Evolutionary conservation across 2,329 filamentous ascomycete genomes (phyloP).

Genomic region (Aureobasidium melanogenum): DNA sequence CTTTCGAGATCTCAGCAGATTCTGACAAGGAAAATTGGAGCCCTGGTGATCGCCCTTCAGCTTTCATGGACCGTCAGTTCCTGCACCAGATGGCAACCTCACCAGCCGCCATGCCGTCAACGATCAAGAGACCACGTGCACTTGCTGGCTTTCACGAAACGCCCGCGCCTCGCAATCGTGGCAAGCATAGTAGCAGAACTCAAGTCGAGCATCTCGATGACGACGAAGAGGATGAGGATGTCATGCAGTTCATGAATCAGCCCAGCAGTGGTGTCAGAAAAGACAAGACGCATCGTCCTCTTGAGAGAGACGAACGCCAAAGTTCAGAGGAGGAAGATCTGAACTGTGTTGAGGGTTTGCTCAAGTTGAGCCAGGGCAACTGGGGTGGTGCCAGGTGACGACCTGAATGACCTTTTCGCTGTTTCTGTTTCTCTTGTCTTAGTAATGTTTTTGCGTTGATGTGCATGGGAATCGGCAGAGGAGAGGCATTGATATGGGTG

Average conservation of each 20-base stretch:
- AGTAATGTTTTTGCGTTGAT: neutral
- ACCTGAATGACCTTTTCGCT: neutral
- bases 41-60: conserved; percentile 28
- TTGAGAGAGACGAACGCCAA: conserved; percentile 21
- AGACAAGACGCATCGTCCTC: neutral
- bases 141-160: conserved; percentile 7
- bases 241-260: conserved; percentile 65
- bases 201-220: neutral
- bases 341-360: conserved; percentile 37
- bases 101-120: neutral
- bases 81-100: neutral
- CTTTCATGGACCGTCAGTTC: conserved; percentile 25
- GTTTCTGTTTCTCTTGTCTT: neutral
- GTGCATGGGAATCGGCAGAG: neutral
- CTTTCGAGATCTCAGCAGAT: conserved; percentile 50
- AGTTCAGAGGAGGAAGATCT: conserved; percentile 52
- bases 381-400: conserved; percentile 42
- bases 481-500: neutral
- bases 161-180: neutral
- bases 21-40: conserved; percentile 96
- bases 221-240: conserved; percentile 49
- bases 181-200: neutral
- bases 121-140: neutral
- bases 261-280: conserved; percentile 34
- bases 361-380: conserved; percentile 52